These are phyloP conservation scores for Nemophila menziesii DNA, from an alignment of 257 asterid species.

Conservation along the genomic window DNA sequence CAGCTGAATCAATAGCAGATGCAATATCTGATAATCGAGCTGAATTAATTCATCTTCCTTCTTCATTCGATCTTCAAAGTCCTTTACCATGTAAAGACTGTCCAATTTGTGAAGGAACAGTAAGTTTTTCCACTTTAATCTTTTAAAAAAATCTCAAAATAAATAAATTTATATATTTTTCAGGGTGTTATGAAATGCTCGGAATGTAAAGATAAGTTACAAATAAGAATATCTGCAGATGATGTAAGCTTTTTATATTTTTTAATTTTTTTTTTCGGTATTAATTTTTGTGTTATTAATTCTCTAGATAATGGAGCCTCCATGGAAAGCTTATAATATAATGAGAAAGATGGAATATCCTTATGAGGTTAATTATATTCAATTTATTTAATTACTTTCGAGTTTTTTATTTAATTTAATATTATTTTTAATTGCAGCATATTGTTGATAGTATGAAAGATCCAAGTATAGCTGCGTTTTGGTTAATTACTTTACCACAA, in stretches of 20 bases:
- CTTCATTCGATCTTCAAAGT: slow-evolving; percentile 53
- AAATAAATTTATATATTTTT: slow-evolving; percentile 21
- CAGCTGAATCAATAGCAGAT: slow-evolving; percentile 77
- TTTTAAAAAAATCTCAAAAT: neutral
- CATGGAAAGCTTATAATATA: slow-evolving; percentile 82
- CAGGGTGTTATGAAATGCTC: slow-evolving; percentile 99
- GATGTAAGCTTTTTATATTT: slow-evolving; percentile 50
- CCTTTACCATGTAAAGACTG: slow-evolving; percentile 88
- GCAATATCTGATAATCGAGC: slow-evolving; percentile 90
- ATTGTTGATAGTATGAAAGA: slow-evolving; percentile 86
- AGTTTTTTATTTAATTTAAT: neutral
- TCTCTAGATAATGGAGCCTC: slow-evolving; percentile 95
- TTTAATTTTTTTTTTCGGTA: neutral
- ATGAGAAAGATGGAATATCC: slow-evolving; percentile 95
- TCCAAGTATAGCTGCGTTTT: slow-evolving; percentile 95
- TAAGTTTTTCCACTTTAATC: no score
- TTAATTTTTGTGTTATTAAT: slow-evolving; percentile 10
- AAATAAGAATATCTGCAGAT: slow-evolving; percentile 80
- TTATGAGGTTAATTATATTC: slow-evolving; percentile 46
- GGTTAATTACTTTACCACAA: slow-evolving; percentile 93
- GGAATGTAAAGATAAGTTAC: slow-evolving; percentile 77
- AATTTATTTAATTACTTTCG: neutral
- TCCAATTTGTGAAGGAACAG: slow-evolving; percentile 85
- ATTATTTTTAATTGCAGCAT: slow-evolving; percentile 55
- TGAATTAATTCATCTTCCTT: slow-evolving; percentile 86